These are phyloP conservation scores for Gaeumannomyces sp. DNA, from an alignment of 2,329 filamentous ascomycete genomes.

Conservation along the genomic window DNA sequence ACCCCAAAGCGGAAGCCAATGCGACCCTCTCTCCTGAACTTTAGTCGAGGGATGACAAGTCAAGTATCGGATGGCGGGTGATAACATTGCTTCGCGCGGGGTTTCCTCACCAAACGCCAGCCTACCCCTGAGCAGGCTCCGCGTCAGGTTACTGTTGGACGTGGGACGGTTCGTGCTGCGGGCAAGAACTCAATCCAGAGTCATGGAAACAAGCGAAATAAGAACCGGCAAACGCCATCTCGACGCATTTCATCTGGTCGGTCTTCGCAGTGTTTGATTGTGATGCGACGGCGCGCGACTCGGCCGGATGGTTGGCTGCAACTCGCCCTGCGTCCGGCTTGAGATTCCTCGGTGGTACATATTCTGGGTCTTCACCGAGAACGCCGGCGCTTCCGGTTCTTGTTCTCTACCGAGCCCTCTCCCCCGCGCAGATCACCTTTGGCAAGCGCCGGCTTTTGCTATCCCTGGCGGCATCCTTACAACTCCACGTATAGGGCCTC, in stretches of 20 bases:
- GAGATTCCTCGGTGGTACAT: not conserved
- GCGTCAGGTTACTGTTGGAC: not conserved
- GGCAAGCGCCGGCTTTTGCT: not conserved
- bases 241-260: not conserved
- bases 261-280: not conserved
- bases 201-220: not conserved
- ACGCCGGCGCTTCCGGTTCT: not conserved
- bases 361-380: not conserved
- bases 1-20: not conserved
- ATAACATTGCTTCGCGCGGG: not conserved
- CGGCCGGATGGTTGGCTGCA: not conserved
- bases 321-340: not conserved
- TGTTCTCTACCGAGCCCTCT: not conserved
- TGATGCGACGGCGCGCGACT: not conserved
- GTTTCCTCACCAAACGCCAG: not conserved
- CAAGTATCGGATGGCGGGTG: not conserved
- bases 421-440: not conserved
- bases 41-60: not conserved
- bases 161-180: not conserved
- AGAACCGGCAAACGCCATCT: not conserved
- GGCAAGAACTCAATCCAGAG: not conserved
- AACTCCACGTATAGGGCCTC: not conserved
- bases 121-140: not conserved
- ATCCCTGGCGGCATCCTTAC: not conserved
- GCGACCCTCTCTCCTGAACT: not conserved